Conservation (phyloP, 2,329 filamentous ascomycete species). For the Sporothrix curviconia region DNA sequence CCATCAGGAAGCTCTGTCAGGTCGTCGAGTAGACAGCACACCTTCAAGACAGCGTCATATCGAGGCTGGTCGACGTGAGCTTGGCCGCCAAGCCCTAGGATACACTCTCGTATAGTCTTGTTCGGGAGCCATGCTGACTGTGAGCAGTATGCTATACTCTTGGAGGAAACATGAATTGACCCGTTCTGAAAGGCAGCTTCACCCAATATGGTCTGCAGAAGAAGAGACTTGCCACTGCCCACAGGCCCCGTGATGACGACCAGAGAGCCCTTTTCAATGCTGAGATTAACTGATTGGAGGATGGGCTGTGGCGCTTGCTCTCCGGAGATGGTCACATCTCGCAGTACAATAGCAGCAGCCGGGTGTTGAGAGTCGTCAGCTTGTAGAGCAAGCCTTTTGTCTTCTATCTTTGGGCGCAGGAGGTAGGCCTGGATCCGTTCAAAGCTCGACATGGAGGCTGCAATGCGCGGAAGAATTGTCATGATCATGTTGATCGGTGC, state of each 20-base stretch:
- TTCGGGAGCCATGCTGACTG: conserved; percentile 18
- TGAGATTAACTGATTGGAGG: conserved; percentile 23
- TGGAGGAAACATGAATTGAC: neutral
- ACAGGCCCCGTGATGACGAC: conserved; percentile 25
- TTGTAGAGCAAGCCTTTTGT: neutral
- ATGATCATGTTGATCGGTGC: conserved; percentile 39
- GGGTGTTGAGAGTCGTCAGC: neutral
- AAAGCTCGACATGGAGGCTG: conserved; percentile 30
- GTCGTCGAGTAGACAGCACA: conserved; percentile 24
- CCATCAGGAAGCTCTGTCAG: conserved; percentile 19
- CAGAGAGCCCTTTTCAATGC: conserved; percentile 21
- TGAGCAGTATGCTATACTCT: conserved; percentile 9
- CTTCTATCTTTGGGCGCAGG: neutral
- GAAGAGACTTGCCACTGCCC: conserved; percentile 27
- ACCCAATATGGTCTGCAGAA: conserved; percentile 26
- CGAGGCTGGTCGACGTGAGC: neutral
- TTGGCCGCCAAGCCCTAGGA: conserved; percentile 3
- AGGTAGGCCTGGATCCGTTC: conserved; percentile 34
- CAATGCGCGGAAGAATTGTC: conserved; percentile 31
- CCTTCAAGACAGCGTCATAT: conserved; percentile 6
- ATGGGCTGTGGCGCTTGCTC: conserved; percentile 10
- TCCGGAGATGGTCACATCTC: conserved; percentile 13
- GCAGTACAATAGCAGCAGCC: conserved; percentile 2
- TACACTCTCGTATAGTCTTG: conserved; percentile 8
- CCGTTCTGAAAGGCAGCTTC: conserved; percentile 19